Conservation (phyloP, 2,329 filamentous ascomycete genomes). For the Pseudodiploospora longispora region DNA sequence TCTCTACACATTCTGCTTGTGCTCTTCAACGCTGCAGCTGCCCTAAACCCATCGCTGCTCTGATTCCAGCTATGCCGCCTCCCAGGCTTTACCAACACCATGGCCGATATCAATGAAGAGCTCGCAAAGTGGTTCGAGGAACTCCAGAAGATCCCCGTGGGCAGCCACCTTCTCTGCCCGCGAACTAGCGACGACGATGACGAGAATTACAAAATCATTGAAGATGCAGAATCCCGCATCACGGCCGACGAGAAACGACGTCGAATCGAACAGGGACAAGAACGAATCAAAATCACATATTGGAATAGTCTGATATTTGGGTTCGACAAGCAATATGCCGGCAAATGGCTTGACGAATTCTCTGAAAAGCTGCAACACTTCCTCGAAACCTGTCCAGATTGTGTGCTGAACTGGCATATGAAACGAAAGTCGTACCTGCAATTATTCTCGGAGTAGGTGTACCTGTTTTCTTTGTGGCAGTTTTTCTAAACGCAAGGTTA, state of each 20-base stretch:
- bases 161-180: slow-evolving; percentile 61
- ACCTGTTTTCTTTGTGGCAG: neutral
- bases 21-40: neutral
- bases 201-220: slow-evolving; percentile 46
- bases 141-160: slow-evolving; percentile 33
- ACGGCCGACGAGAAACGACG: slow-evolving; percentile 41
- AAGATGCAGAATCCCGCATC: slow-evolving; percentile 43
- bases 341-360: slow-evolving; percentile 53
- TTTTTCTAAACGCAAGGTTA: neutral
- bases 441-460: slow-evolving; percentile 49
- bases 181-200: slow-evolving; percentile 53
- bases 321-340: slow-evolving; percentile 52
- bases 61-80: slow-evolving; percentile 5
- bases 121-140: slow-evolving; percentile 36
- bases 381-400: slow-evolving; percentile 58
- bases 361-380: slow-evolving; percentile 46
- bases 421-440: slow-evolving; percentile 55
- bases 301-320: slow-evolving; percentile 63
- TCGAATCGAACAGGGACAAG: slow-evolving; percentile 46
- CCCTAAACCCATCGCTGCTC: neutral
- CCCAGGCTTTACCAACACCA: slow-evolving; percentile 16
- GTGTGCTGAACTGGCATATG: slow-evolving; percentile 67
- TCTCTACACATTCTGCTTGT: too few species aligned
- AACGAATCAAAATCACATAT: slow-evolving; percentile 54
- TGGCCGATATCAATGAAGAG: slow-evolving; percentile 32